Evolutionary conservation across 768 basidiomycete species (phyloP), one percentile per base, ranked within the genome.

Genomic region (Rhodotorula sphaerocarpa): DNA sequence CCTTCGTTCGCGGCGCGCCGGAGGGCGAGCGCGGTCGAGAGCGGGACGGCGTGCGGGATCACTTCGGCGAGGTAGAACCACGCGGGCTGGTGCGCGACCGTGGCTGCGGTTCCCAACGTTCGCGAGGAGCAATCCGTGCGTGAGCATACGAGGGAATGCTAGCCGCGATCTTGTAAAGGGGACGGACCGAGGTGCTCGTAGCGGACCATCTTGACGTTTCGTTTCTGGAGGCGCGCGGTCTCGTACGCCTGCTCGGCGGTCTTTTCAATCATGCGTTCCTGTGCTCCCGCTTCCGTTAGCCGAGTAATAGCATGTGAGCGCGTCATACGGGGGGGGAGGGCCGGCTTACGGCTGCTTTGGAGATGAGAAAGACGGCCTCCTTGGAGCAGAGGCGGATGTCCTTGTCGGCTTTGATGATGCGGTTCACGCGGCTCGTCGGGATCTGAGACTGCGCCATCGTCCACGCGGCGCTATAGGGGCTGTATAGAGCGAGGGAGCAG

Each of bases 401-500:
- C 57, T 74, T 74, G 66, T 78, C 77, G 15, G 76, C 75, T 56
- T 76, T 77, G 59, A 76, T 67, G 60, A 77, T 76, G 64, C 66
- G 67, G 61, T 76, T 73, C 7, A 78, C 70, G 28, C 76, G 69
- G 4, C 72, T 63, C 6, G 73, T 63, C 2, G 76, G 76, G 54
- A 76, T 70, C 3, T 18, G 10, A 1, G 48, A 33, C 47, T 15
- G 7, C 21, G 15, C 28, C 28, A n/a, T 46, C 45, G 28, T 46
- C 44, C 27, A 11, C n/a, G 4, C 1, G 23, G 44, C 41, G 36
- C 5, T 27, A 12, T 11, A 15, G 45, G 25, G 45, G 16, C 7
- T 27, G n/a, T 34, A 27, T 34, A 27, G 36, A 25, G 25, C 3
- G 36, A 41, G 36, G n/a, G 3, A 21, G 36, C n/a, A 33, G 25